Base-by-base conservation (phyloP, 768 basidiomycete genomes). In the Rhizopogon salebrosus region DNA sequence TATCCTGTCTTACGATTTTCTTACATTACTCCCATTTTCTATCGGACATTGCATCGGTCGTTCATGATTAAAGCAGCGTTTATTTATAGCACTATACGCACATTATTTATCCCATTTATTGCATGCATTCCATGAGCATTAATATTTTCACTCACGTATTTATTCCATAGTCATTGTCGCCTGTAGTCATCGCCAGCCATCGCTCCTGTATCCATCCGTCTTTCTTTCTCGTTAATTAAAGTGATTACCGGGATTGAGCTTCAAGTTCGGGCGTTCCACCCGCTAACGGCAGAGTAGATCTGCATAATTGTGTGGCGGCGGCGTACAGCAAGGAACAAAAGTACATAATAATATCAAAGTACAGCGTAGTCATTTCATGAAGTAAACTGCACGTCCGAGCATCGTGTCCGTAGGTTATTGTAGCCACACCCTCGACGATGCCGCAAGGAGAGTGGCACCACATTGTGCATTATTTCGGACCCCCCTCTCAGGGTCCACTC, bases 391-490 rank as follows among this genome's bases (percentile, higher is more conserved):
- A 40, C 52, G 39, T 41, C 34, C 35, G 34, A 35, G 42, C 41
- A 49, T 60, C 54, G 58, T 59, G 52, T 60, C 58, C 68, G 55
- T 52, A 68, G 58, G 61, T 63, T 55, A 50, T 63, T 45, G 60
- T 53, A 60, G 60, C 65, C 59, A 68, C 59, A 54, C 53, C 61
- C 66, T 56, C 68, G 57, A 64, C 63, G 60, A 50, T 63, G 56
- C 67, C 62, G 64, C 64, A 53, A 66, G 68, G 68, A 61, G 41
- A 50, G 51, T 60, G 52, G 54, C 63, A 57, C 59, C 60, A 58
- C 64, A 63, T n/a, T n/a, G n/a, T n/a, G 60, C 60, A 60, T 61
- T 66, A 68, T 68, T 58, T 62, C 62, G 54, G 38, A 55, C 49
- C 48, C 56, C n/a, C 58, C 54, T 49, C 50, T 39, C 55, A 57